A percentile compares a stretch with the other conserved stretches of the same genome.
Conservation (phyloP, 768 basidiomycete species). For the Pleurotus giganteus region DNA sequence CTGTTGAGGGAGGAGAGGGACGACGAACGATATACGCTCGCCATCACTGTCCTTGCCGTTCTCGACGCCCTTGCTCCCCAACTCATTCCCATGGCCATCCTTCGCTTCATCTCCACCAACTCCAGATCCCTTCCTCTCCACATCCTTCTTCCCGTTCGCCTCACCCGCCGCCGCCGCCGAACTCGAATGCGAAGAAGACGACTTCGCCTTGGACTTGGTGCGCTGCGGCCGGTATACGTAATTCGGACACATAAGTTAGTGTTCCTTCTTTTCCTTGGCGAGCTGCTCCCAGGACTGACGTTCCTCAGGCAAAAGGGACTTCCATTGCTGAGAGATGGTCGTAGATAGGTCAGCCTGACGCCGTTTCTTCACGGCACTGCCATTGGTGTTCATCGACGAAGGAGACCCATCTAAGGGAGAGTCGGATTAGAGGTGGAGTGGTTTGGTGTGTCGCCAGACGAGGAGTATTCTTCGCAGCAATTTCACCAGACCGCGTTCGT, state of each 20-base stretch:
- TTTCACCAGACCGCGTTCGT: conserved; percentile 78
- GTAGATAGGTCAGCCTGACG: conserved; percentile 79
- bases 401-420: conserved; percentile 12
- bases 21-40: conserved; percentile 35
- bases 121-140: too few relatives aligned
- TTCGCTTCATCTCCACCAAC: too few relatives aligned
- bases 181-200: conserved; percentile 32
- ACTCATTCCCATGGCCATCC: too few relatives aligned
- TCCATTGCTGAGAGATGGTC: conserved; percentile 82
- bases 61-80: too few relatives aligned
- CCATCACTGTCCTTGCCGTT: conserved; percentile 35
- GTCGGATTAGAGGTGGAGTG: not conserved
- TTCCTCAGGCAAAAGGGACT: conserved; percentile 62
- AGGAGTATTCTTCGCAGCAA: conserved; percentile 69
- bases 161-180: conserved; percentile 18
- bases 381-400: too few relatives aligned
- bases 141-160: conserved; percentile 23
- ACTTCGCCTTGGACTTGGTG: conserved; percentile 54
- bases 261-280: conserved; percentile 78
- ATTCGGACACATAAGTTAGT: conserved; percentile 69
- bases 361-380: conserved; percentile 79
- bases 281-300: conserved; percentile 71
- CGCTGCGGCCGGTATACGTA: conserved; percentile 81
- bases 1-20: conserved; percentile 28
- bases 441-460: conserved; percentile 43